Percentiles rank a stretch among this genome's conserved stretches.
phyloP scores from a whole-genome alignment of 495 filamentous ascomycete genomes.

The Aspergillus indologenus region DNA sequence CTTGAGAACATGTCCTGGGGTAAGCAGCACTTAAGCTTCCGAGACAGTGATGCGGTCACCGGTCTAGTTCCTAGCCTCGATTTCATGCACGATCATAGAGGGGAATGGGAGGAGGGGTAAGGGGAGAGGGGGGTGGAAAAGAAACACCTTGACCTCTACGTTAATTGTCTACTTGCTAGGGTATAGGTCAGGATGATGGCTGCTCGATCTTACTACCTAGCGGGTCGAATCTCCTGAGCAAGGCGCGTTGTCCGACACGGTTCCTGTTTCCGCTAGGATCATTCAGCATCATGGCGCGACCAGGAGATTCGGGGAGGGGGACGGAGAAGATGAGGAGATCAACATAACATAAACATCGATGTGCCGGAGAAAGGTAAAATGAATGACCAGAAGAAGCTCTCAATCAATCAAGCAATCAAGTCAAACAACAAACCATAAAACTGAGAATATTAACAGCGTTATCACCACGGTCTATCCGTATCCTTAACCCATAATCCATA shows the following conservation, averaged over 20 bases:
- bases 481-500: background rate
- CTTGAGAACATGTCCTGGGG: slow-evolving; percentile 4
- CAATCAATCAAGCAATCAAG: no score
- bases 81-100: background rate
- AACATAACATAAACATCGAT: no score
- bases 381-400: background rate
- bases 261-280: background rate
- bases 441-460: background rate
- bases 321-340: background rate
- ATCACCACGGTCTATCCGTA: background rate
- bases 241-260: background rate
- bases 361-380: background rate
- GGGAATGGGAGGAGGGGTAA: no score
- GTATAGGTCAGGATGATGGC: background rate
- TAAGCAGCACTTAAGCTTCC: slow-evolving; percentile 5
- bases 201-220: background rate
- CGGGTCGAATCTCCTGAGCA: background rate
- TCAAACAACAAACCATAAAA: background rate
- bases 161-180: background rate
- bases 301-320: background rate
- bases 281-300: background rate
- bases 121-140: background rate
- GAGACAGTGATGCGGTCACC: slow-evolving; percentile 1
- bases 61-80: background rate
- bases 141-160: background rate